Base-by-base conservation (phyloP, 805 yeast genomes). In the Candida germanica region DNA sequence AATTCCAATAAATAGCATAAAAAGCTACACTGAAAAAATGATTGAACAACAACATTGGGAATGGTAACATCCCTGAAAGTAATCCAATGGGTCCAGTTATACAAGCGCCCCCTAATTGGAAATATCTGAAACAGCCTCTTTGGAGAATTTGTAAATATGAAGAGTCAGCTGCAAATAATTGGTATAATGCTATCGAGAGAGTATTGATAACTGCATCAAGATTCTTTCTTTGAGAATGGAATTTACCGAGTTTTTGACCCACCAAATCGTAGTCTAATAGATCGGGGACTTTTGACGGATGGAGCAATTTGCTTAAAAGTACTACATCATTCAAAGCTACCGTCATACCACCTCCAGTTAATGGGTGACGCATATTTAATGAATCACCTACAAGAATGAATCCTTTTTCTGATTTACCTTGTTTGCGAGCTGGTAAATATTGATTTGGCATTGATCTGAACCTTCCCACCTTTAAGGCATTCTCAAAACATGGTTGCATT, bases 291-390 rank as follows among this genome's bases (percentile, higher is more conserved):
- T 65, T 51, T 35, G 71, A 51, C 36, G 83, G 76, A 6, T 77
- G 68, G 35, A 93, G 67, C 26, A 85, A 61, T 47, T 75, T 72
- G 13, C 85, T 78, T 30, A 88, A 69, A 22, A 84, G 56, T 0
- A 74, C 83, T 3, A 87, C 85, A 59, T 93, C 98, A 54, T 80
- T 85, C 42, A 93, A 67, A 2, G 96, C 97, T 28, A 93, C 98
- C 17, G 98, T 88, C 98, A 93, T 93, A 43, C 98, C 98, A 46
- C 98, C 98, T 35, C 98, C 98, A 1, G 98, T 93, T 43, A 93
- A 74, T 18, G 98, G 98, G 58, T 93, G 98, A 58, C 98, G 76
- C 97, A 93, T 93, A 59, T 93, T 93, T 49, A 89, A 71, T 2
- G 98, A 86, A 58, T 93, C 98, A 32, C 98, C 98, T 23, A 93